These are phyloP conservation scores for Aspergillus unguis DNA, from an alignment of 2,329 filamentous ascomycete species.

Conservation along the genomic window DNA sequence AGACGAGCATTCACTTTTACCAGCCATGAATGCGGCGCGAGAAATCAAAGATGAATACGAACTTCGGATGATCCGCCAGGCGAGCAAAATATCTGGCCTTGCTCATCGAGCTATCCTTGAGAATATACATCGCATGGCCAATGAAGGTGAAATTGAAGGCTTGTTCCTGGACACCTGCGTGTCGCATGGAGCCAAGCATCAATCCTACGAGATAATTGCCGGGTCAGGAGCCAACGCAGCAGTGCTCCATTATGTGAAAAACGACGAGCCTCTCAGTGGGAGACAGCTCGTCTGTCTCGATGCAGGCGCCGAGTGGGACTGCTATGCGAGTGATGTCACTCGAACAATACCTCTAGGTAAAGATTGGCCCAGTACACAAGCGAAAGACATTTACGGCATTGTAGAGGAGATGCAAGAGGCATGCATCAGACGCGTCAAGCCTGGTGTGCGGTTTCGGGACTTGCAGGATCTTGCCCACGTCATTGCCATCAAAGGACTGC, in stretches of 20 bases:
- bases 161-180: conserved; percentile 75
- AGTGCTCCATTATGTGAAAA: conserved; percentile 83
- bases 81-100: conserved; percentile 66
- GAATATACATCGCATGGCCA: conserved; percentile 61
- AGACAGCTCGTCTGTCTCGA: conserved; percentile 82
- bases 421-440: conserved; percentile 68
- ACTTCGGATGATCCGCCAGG: conserved; percentile 67
- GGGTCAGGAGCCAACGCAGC: conserved; percentile 76
- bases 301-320: conserved; percentile 72
- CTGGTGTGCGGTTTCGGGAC: conserved; percentile 74
- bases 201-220: conserved; percentile 84
- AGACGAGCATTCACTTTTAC: conserved; percentile 29
- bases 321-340: conserved; percentile 73
- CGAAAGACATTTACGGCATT: conserved; percentile 72
- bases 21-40: conserved; percentile 64
- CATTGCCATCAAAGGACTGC: conserved; percentile 75
- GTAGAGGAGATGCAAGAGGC: conserved; percentile 84
- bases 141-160: conserved; percentile 80
- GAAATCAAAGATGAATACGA: conserved; percentile 74
- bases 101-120: conserved; percentile 64
- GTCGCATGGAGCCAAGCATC: conserved; percentile 70
- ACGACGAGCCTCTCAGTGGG: conserved; percentile 64
- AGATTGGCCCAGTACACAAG: conserved; percentile 59
- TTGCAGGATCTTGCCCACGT: conserved; percentile 76
- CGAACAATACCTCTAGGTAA: conserved; percentile 80